Evolutionary conservation across 73 alveolate species (phyloP), one percentile per base, ranked within the genome.

Genomic region (Blepharisma japonicum): DNA sequence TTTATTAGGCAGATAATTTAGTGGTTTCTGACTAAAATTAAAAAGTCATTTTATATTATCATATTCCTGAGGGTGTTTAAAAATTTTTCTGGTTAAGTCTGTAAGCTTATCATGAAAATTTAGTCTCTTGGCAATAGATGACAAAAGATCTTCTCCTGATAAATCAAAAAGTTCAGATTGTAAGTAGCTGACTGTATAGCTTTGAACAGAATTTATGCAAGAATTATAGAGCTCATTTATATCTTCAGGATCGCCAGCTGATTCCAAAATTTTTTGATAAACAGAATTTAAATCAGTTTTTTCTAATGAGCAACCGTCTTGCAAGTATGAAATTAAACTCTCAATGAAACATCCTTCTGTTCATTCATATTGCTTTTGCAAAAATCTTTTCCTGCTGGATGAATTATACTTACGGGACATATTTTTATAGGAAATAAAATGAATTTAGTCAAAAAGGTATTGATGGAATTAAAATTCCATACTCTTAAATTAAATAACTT

Each of bases 81-180:
- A 86, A 70, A 86, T 82, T 80, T 86, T 86, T 49, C 86, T 55
- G 87, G 81, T 86, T 80, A 68, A 86, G 71, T 86, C 79, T 0
- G 81, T 89, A 38, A 86, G 83, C 39, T 81, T 86, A 6, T 81
- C 72, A 46, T 74, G 82, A 54, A 81, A 72, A 9, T 86, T 56
- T 89, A 89, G 81, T 68, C 86, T 61, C 51, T 55, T 81, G 18
- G 83, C 80, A 49, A 76, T 68, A n/a, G 42, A 77, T 45, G 45
- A 20, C 38, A 86, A 46, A 9, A 86, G 68, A 14, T 54, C 86
- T 11, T 72, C 85, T 6, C 83, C 92, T 56, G 82, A 42, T 79
- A 71, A 70, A 14, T 14, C 6, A 38, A 71, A 27, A 14, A 86
- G 83, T 46, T 54, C 77, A 6, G 71, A 55, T 45, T 80, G 45